phyloP scores from a whole-genome alignment of 305 asterid genomes.

The Withania somnifera region DNA sequence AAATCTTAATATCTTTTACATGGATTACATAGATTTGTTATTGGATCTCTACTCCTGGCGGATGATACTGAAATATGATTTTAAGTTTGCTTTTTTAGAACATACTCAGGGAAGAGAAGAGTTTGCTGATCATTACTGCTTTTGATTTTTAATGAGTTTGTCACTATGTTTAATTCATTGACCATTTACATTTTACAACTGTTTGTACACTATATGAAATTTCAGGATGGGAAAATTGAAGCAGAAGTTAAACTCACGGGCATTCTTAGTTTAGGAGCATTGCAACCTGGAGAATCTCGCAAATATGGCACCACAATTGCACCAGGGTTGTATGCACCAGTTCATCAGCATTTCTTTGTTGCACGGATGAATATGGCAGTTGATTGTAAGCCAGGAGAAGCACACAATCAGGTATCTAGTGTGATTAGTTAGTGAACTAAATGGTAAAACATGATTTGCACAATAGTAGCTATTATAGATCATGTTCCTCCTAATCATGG shows the following conservation, averaged over 20 bases:
- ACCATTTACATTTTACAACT: neutral
- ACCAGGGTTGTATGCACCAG: slow-evolving; percentile 93
- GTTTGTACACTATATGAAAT: neutral
- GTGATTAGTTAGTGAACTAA: neutral
- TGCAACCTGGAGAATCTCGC: slow-evolving; percentile 83
- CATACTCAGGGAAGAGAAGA: neutral
- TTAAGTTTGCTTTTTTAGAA: too few species aligned
- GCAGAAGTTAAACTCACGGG: slow-evolving; percentile 97
- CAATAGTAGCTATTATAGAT: too few species aligned
- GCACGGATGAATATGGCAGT: slow-evolving; percentile 98
- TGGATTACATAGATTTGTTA: too few species aligned
- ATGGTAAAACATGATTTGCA: too few species aligned
- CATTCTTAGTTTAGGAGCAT: slow-evolving; percentile 87
- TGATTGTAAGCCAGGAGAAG: slow-evolving; percentile 88
- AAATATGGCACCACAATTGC: slow-evolving; percentile 92
- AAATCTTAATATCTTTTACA: neutral
- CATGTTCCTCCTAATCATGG: neutral
- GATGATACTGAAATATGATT: too few species aligned
- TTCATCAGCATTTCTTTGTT: slow-evolving; percentile 94
- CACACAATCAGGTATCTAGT: slow-evolving; percentile 66
- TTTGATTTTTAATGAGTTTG: too few species aligned
- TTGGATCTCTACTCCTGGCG: too few species aligned
- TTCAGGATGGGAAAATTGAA: slow-evolving; percentile 96
- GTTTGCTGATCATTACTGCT: too few species aligned
- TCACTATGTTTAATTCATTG: too few species aligned